A percentile compares a stretch with the other conserved stretches of the same genome.
Evolutionary conservation across 2,329 filamentous ascomycete species (phyloP).

Genomic region (Diaporthe velutina): DNA sequence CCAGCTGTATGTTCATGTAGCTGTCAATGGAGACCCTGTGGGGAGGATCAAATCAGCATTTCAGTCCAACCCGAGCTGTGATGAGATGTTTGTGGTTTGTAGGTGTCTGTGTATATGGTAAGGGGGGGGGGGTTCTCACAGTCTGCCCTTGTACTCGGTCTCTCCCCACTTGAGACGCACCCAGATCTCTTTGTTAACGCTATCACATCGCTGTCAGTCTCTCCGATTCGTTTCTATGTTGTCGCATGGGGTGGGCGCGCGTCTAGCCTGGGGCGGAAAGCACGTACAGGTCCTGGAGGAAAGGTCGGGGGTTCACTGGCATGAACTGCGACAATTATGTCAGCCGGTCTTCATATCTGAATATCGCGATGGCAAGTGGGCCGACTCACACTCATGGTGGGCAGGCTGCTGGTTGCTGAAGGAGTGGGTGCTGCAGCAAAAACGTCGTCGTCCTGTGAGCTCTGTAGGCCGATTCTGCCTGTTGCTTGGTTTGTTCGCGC

Average conservation of each 20-base stretch:
- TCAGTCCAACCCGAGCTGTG: not conserved
- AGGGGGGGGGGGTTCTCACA: constrained; percentile 55
- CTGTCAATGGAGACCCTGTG: constrained; percentile 84
- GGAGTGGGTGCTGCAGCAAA: constrained; percentile 18
- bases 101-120: not conserved
- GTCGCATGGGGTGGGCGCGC: constrained; percentile 54
- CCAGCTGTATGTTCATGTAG: constrained; percentile 99
- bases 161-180: constrained; percentile 98
- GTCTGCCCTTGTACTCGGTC: constrained; percentile 94
- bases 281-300: constrained; percentile 90
- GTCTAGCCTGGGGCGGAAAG: constrained; percentile 64
- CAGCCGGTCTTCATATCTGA: not conserved
- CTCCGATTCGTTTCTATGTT: not conserved
- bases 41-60: not conserved
- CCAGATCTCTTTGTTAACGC: constrained; percentile 89
- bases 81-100: not conserved
- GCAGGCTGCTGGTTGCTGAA: constrained; percentile 17
- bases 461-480: constrained; percentile 19
- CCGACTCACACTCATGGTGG: constrained; percentile 38
- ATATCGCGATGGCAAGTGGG: not conserved
- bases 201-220: constrained; percentile 50
- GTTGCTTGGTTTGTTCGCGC: constrained; percentile 16
- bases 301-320: constrained; percentile 95
- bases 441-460: constrained; percentile 9
- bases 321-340: constrained; percentile 71